Conservation (phyloP, 78 protist genomes). For the Protostelium mycophagum region DNA sequence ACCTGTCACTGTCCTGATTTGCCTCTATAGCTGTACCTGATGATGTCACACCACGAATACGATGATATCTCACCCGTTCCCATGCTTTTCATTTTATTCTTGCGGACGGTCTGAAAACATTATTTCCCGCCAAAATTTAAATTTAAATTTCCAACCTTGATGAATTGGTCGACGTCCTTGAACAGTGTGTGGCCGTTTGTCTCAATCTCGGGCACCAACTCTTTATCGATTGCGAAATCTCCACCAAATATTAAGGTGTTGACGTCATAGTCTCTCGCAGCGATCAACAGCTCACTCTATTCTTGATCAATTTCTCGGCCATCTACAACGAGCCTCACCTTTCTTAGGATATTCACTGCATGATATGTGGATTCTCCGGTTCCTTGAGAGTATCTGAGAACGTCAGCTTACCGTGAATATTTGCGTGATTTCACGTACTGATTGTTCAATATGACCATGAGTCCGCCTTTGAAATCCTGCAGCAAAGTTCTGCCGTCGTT, state of each 20-base stretch:
- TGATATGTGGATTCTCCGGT: not conserved
- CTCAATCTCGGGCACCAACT: not conserved
- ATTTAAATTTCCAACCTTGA: not conserved
- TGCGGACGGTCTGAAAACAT: not conserved
- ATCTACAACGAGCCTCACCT: too few relatives aligned
- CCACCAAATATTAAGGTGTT: conserved; percentile 24
- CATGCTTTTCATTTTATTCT: not conserved
- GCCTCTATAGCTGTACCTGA: not conserved
- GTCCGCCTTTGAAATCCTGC: conserved; percentile 22
- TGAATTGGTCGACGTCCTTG: not conserved
- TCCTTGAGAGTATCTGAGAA: not conserved
- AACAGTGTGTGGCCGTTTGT: not conserved
- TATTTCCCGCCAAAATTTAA: not conserved
- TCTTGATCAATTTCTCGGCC: too few relatives aligned
- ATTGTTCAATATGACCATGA: conserved; percentile 27
- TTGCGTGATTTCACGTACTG: conserved; percentile 1
- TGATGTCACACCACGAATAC: not conserved
- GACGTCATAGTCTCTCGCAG: conserved; percentile 29
- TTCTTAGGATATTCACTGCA: too few relatives aligned
- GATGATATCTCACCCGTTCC: not conserved
- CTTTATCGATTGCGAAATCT: not conserved
- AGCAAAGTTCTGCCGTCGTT: conserved; percentile 18
- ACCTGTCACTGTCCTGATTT: not conserved
- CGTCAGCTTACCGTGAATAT: not conserved
- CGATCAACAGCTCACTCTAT: conserved; percentile 28